Evolutionary conservation across 2,329 filamentous ascomycete species (phyloP).

Genomic region (Aspergillus uvarum): DNA sequence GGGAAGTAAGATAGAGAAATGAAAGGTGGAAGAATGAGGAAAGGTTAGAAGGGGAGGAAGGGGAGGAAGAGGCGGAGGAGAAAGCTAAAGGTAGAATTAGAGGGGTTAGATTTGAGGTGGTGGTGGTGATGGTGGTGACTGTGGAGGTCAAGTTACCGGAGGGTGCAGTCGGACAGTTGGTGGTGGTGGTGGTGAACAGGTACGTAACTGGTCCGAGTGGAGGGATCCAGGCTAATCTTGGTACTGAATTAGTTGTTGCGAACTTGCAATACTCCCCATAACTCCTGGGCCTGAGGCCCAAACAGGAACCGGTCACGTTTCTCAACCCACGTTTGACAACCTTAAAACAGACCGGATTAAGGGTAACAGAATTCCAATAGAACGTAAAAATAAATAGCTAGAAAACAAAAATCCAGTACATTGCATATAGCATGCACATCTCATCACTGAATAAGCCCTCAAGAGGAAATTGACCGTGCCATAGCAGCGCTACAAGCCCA

Average conservation of each 20-base stretch:
- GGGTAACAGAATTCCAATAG: no score
- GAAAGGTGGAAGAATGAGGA: neutral
- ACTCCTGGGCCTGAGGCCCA: no score
- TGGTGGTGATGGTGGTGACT: neutral
- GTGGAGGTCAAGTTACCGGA: neutral
- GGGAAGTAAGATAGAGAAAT: conserved; percentile 1
- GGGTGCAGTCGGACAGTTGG: neutral
- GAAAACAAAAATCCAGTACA: no score
- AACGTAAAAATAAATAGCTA: no score
- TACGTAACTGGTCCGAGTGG: conserved; percentile 9
- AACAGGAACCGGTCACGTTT: no score
- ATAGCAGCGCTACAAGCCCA: neutral
- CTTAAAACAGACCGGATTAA: no score
- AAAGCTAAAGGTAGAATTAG: neutral
- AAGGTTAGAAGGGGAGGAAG: neutral
- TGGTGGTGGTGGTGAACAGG: conserved; percentile 3
- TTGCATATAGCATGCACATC: no score
- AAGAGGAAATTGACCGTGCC: neutral
- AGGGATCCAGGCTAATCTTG: conserved; percentile 4
- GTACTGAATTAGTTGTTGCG: neutral
- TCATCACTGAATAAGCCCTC: neutral
- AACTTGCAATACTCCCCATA: no score
- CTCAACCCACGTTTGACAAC: no score
- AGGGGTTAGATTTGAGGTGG: neutral
- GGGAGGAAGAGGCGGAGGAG: neutral